Evolutionary conservation across 164 flowering plant species (phyloP).

Genomic region (Aristolochia fimbriata): DNA sequence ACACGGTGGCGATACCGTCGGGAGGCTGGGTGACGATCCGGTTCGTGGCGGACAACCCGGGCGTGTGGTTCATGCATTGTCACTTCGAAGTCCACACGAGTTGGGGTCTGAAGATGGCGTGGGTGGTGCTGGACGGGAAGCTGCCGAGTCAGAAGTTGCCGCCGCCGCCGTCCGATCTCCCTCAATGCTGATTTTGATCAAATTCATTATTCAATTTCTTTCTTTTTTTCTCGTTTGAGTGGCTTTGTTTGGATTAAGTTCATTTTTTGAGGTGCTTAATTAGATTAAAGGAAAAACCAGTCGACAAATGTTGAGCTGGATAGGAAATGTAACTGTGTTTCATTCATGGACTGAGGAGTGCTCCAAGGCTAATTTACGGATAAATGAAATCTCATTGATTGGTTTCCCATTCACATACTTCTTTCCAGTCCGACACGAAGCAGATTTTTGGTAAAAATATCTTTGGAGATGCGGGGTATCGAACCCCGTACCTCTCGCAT

Average conservation of each 20-base stretch:
- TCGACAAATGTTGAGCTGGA: too few species aligned
- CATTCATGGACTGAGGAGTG: too few species aligned
- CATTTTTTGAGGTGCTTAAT: too few species aligned
- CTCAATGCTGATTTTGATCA: constrained; percentile 33
- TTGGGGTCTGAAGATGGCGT: constrained; percentile 59
- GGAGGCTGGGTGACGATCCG: constrained; percentile 69
- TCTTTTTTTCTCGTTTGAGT: too few species aligned
- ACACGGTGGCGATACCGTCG: constrained; percentile 49
- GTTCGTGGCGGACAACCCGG: constrained; percentile 59
- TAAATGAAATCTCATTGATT: too few species aligned
- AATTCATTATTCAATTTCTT: not conserved
- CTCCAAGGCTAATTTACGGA: too few species aligned
- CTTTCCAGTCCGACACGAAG: too few species aligned
- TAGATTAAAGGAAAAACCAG: too few species aligned
- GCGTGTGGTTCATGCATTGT: constrained; percentile 72
- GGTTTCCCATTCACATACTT: too few species aligned
- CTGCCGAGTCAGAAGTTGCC: constrained; percentile 36
- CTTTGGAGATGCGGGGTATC: constrained; percentile 89
- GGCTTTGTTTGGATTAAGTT: too few species aligned
- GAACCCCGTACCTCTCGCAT: constrained; percentile 95
- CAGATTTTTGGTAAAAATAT: too few species aligned
- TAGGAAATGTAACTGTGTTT: too few species aligned
- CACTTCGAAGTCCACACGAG: constrained; percentile 45
- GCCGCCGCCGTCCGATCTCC: constrained; percentile 54
- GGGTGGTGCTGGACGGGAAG: constrained; percentile 38